Base-by-base conservation (phyloP, 140 eudicot species). In the Bidens hawaiensis region DNA sequence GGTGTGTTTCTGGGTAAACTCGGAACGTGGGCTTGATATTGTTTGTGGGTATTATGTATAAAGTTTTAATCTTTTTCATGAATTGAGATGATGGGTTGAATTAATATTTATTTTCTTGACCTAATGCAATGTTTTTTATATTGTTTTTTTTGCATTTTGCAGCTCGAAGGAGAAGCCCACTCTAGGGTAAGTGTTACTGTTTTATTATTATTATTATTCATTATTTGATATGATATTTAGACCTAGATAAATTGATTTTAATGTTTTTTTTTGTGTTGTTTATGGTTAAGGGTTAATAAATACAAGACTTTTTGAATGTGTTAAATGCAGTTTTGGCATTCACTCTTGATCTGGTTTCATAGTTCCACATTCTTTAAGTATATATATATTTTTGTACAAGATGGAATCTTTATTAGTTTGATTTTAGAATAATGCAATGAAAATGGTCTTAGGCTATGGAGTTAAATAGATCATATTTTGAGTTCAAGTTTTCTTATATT, bases 161-260 rank as follows among this genome's bases (percentile, higher is more conserved):
- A 93, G 99, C 99, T 93, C 99, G 87, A 93, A 93, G 96, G 99
- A 93, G 99, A 93, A 79, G 70, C 99, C 99, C 95, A 93, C 99
- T 88, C 99, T 93, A 50, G 99, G 99, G 98, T 91, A 72, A 73
- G 96, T 67, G 50, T 45, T 47, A 14, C n/a, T 31, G 19, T 12
- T 21, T 36, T 12, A 26, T 41, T 11, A 1, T 42, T 15, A 17
- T 10, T 27, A 17, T 38, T 15, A n/a, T n/a, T n/a, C n/a, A n/a
- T n/a, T n/a, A n/a, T n/a, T n/a, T n/a, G n/a, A n/a, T n/a, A n/a
- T n/a, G n/a, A n/a, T n/a, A n/a, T n/a, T n/a, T n/a, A n/a, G n/a
- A n/a, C n/a, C n/a, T n/a, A n/a, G n/a, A n/a, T n/a, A n/a, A 23
- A 33, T 1, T 21, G 56, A 36, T 52, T 49, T 59, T 3, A 6